A percentile compares a stretch with the other conserved stretches of the same genome.
Evolutionary conservation across 2,329 filamentous ascomycete genomes (phyloP).

Genomic region (Penicillium sp.): DNA sequence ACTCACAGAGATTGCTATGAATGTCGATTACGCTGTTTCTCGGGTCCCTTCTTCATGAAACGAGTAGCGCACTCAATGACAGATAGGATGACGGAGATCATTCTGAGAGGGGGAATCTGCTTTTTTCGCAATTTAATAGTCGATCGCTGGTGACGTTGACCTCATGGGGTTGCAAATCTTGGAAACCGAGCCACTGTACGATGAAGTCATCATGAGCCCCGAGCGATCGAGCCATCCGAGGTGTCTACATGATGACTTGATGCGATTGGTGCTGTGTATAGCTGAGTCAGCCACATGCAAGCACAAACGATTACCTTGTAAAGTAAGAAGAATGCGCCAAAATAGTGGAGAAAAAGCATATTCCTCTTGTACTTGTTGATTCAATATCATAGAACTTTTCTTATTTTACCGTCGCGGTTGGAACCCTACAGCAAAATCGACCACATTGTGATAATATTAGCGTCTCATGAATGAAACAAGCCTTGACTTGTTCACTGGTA

Average conservation of each 20-base stretch:
- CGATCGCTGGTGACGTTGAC: slow-evolving; percentile 4
- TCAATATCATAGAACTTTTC: too few species aligned
- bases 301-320: too few species aligned
- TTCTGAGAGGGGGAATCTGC: background rate
- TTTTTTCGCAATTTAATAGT: slow-evolving; percentile 6
- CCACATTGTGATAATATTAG: too few species aligned
- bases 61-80: slow-evolving; percentile 10
- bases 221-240: background rate
- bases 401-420: too few species aligned
- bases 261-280: slow-evolving; percentile 1
- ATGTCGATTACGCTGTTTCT: slow-evolving; percentile 9
- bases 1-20: background rate
- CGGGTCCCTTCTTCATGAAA: slow-evolving; percentile 1
- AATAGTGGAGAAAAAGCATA: too few species aligned
- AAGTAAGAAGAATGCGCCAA: too few species aligned
- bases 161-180: slow-evolving; percentile 9
- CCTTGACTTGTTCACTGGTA: too few species aligned
- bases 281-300: slow-evolving; percentile 5
- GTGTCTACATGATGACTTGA: background rate
- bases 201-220: slow-evolving; percentile 28
- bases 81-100: slow-evolving; percentile 15
- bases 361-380: background rate
- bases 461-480: too few species aligned
- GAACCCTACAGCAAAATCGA: too few species aligned
- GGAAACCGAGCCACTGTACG: slow-evolving; percentile 7